A percentile compares a stretch with the other conserved stretches of the same genome.
phyloP scores from a whole-genome alignment of 495 filamentous ascomycete species.

The Daldinia vernicosa region DNA sequence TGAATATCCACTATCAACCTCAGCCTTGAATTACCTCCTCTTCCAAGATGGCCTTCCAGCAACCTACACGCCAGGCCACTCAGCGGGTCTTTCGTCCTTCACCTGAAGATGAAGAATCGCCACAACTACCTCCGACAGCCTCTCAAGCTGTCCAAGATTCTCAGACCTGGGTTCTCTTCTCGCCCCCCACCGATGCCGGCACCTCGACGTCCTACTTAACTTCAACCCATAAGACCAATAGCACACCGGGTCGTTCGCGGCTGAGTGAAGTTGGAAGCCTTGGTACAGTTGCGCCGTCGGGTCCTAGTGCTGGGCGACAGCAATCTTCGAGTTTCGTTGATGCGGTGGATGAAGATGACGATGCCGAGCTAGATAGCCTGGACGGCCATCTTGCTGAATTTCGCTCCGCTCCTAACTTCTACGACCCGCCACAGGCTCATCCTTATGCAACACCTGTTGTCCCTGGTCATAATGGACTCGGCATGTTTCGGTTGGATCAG shows the following conservation, averaged over 20 bases:
- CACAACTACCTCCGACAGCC: constrained; percentile 52
- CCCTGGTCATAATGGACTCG: constrained; percentile 90
- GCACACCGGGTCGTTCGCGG: constrained; percentile 76
- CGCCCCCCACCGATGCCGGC: constrained; percentile 71
- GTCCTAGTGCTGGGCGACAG: constrained; percentile 51
- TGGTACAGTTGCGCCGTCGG: constrained; percentile 66
- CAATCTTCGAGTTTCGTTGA: constrained; percentile 55
- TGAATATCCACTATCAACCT: constrained; percentile 15
- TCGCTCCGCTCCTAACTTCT: constrained; percentile 67
- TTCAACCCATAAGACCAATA: constrained; percentile 74
- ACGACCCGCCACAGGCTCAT: constrained; percentile 51
- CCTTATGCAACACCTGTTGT: constrained; percentile 66
- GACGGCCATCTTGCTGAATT: constrained; percentile 91
- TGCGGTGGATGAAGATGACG: constrained; percentile 66
- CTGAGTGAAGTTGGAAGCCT: constrained; percentile 89
- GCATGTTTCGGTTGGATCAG: constrained; percentile 70
- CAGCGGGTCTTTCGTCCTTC: constrained; percentile 66
- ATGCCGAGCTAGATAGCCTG: constrained; percentile 86
- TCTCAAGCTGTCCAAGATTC: constrained; percentile 67
- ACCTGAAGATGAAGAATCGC: constrained; percentile 56
- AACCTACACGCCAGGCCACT: constrained; percentile 70
- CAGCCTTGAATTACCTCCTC: constrained; percentile 22
- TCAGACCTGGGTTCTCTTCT: constrained; percentile 97
- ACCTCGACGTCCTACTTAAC: constrained; percentile 73
- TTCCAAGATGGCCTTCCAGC: constrained; percentile 80